A percentile compares a stretch with the other conserved stretches of the same genome.
These are phyloP conservation scores for Piper betle DNA, from an alignment of 164 flowering plant species.

Conservation along the genomic window DNA sequence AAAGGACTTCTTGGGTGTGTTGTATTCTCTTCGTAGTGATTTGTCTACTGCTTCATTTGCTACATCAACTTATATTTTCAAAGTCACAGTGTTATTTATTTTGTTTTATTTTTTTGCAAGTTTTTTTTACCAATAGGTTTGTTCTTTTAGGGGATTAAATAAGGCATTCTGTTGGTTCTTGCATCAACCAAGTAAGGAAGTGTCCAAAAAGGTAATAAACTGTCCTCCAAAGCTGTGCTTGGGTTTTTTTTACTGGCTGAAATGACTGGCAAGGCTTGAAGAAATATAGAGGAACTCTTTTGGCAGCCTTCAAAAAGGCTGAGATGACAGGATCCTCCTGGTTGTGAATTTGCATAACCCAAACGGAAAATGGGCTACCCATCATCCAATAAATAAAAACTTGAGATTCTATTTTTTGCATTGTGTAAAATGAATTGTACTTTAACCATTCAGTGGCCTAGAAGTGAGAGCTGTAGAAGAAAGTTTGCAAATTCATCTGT, in stretches of 20 bases:
- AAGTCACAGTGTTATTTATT: not conserved
- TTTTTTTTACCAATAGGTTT: not conserved
- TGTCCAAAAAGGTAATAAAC: not conserved
- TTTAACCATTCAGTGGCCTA: not conserved
- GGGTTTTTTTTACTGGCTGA: not conserved
- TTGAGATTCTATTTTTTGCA: too few relatives aligned
- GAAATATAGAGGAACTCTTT: too few relatives aligned
- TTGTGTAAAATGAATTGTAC: not conserved
- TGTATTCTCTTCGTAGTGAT: not conserved
- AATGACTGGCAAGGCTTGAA: too few relatives aligned
- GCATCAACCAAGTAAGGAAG: constrained; percentile 29
- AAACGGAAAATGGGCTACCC: too few relatives aligned
- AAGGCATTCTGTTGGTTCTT: constrained; percentile 91
- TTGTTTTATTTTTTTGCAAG: not conserved
- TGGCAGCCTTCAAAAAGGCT: too few relatives aligned
- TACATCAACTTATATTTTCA: not conserved
- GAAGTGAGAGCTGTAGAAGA: too few relatives aligned
- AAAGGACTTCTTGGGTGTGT: constrained; percentile 55
- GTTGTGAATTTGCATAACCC: too few relatives aligned
- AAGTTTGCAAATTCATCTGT: not conserved
- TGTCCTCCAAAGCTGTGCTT: not conserved
- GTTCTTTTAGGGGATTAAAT: constrained; percentile 51
- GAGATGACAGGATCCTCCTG: too few relatives aligned
- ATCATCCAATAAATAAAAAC: too few relatives aligned
- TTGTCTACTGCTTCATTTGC: not conserved